Conservation (phyloP, 2,329 filamentous ascomycete genomes). For the Monascus ruber region DNA sequence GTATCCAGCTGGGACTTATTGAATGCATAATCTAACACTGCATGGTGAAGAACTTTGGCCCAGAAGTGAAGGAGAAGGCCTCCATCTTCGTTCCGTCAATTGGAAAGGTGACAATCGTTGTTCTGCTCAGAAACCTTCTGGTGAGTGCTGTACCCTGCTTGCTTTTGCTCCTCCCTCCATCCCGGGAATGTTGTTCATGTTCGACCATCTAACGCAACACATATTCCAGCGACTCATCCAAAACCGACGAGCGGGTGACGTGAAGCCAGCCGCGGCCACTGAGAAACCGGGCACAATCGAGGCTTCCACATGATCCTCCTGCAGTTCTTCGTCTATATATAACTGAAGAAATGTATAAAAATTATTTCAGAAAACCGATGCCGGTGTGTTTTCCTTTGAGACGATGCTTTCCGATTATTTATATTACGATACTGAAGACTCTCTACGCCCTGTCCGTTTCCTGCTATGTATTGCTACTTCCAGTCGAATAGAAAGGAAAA, state of each 20-base stretch:
- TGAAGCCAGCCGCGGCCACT: slow-evolving; percentile 29
- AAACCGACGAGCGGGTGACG: slow-evolving; percentile 29
- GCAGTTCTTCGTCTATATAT: neutral
- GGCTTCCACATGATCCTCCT: slow-evolving; percentile 11
- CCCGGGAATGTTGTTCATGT: neutral
- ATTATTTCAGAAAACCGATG: too few relatives aligned
- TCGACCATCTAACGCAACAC: slow-evolving; percentile 7
- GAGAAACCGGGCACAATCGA: slow-evolving; percentile 32
- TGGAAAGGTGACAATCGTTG: slow-evolving; percentile 92
- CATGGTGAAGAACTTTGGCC: slow-evolving; percentile 60
- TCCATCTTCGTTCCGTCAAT: slow-evolving; percentile 95
- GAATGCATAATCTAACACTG: neutral
- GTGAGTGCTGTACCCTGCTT: slow-evolving; percentile 40
- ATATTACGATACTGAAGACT: too few relatives aligned
- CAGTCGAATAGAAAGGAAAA: too few relatives aligned
- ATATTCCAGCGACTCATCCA: slow-evolving; percentile 29
- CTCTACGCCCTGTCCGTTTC: too few relatives aligned
- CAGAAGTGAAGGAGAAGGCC: slow-evolving; percentile 85
- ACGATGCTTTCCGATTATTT: too few relatives aligned
- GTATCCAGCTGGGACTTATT: neutral
- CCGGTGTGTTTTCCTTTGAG: too few relatives aligned
- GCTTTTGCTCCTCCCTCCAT: neutral
- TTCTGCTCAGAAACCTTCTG: slow-evolving; percentile 77
- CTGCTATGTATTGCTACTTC: too few relatives aligned
- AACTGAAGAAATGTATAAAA: neutral